Evolutionary conservation across 805 yeast species (phyloP), one percentile per base, ranked within the genome.

Genomic region (Schwanniomyces polymorphus): DNA sequence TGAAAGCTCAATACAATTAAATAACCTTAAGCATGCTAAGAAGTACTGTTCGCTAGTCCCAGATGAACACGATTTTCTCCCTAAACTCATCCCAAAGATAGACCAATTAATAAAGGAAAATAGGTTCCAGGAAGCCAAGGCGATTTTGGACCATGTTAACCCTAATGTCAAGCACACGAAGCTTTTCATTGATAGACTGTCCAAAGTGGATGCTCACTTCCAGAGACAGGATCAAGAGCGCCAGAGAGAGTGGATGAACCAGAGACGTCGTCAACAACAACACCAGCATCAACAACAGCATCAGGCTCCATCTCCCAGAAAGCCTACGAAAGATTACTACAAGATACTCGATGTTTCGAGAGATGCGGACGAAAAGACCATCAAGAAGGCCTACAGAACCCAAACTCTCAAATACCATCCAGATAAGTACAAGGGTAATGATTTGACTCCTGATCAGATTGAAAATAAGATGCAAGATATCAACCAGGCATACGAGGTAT

Each of bases 381-480:
- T 92, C 51, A 88, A 86, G 57, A 85, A 82, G 63, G 95, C 96
- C 0, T 86, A 91, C 67, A 75, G 97, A 48, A 75, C 82, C 7
- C 79, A 85, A 59, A 86, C 94, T 29, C 85, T 86, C 59, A 83
- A 83, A 60, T 89, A 79, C 64, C 99, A 92, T 61, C 99, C 99
- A 0, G 99, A 92, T 67, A 94, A 92, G 64, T 85, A 88, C 61
- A 83, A 82, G 57, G 74, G 75, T 1, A 84, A 82, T 29, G 88
- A 85, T 33, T 63, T 86, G 49, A 74, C 84, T 7, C 76, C 80
- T 26, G 88, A 84, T 27, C 79, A 86, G 48, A 85, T 86, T 31
- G 96, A 90, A 65, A 73, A 73, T 42, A 88, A 87, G 58, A 94
- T 92, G 91, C 90, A 95, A 41, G 91, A 86, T 46, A 88, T 92